phyloP scores from a whole-genome alignment of 2,329 filamentous ascomycete species.

The Aspergillus sp. region DNA sequence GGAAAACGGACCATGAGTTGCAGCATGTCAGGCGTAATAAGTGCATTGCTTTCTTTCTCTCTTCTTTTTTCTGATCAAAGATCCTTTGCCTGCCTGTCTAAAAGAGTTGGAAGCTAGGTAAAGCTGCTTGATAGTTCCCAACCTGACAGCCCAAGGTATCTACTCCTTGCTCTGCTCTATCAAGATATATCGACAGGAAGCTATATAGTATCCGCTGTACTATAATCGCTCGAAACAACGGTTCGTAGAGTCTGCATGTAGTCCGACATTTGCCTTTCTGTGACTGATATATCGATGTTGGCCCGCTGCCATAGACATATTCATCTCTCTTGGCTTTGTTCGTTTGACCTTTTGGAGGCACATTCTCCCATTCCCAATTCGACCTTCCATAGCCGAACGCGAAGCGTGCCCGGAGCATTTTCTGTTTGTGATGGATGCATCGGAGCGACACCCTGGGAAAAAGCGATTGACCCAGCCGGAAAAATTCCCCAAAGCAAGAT shows the following conservation, averaged over 20 bases:
- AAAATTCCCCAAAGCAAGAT: conserved; percentile 4
- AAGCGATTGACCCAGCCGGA: background rate
- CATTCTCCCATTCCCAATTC: conserved; percentile 5
- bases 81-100: conserved; percentile 59
- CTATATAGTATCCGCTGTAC: conserved; percentile 51
- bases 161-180: conserved; percentile 55
- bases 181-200: conserved; percentile 62
- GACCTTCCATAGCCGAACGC: background rate
- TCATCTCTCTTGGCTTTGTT: conserved; percentile 4
- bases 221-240: conserved; percentile 36
- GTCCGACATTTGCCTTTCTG: conserved; percentile 18
- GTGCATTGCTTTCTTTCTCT: conserved; percentile 30
- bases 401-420: background rate
- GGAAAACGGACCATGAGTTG: conserved; percentile 14
- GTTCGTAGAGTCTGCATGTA: conserved; percentile 21
- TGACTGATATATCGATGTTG: conserved; percentile 15
- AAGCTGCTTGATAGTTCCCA: conserved; percentile 39
- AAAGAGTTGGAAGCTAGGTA: conserved; percentile 65
- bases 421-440: background rate
- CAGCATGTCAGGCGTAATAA: conserved; percentile 29
- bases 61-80: conserved; percentile 25
- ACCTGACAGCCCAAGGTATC: conserved; percentile 30
- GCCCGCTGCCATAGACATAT: conserved; percentile 7
- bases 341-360: conserved; percentile 7
- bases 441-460: conserved; percentile 2